Base-by-base conservation (phyloP, 2,329 filamentous ascomycete genomes). In the Cytospora piceae region DNA sequence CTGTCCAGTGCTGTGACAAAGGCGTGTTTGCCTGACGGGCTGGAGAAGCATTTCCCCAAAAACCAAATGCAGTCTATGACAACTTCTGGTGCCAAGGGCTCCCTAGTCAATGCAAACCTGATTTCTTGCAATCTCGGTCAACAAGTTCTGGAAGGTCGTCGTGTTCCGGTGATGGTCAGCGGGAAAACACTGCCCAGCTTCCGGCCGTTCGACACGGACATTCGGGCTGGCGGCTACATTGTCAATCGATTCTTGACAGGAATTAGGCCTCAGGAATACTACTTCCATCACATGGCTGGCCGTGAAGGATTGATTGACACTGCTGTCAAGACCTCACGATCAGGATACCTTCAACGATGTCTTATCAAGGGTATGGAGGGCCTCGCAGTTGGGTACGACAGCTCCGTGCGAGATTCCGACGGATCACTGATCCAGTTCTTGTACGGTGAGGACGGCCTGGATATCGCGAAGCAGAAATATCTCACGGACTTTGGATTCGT, bases 41-140 rank as follows among this genome's bases (percentile, higher is more conserved):
- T 99, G 32, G 88, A 92, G 73, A 99, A 98, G 79, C 87, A 91
- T 9, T 99, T 99, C 78, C 95, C 95, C 0, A 90, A 90, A 74
- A 99, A 99, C 74, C 94, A 98, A 79, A 99, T 99, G 94, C 95
- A 99, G 82, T 88, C 92, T 70, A 99, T 99, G 95, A 99, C 95
- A 27, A 91, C 90, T 17, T 97, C 95, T 64, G 95, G 95, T 77
- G 95, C 95, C 60, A 99, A 99, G 80, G 95, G 95, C 75, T 91
- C 87, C 63, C 83, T 87, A 72, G 95, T 99, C 78, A 99, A 99
- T 75, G 95, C 95, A 59, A 97, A 96, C 73, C 87, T 97, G 67
- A 99, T 99, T 77, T 98, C 94, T 31, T 98, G 94, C 78, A 97
- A 99, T 74, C 85, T 99, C 51, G 95, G 95, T 60, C 95, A 99